Base-by-base conservation (phyloP, 106 monocot species). In the Ottelia alismoides region DNA sequence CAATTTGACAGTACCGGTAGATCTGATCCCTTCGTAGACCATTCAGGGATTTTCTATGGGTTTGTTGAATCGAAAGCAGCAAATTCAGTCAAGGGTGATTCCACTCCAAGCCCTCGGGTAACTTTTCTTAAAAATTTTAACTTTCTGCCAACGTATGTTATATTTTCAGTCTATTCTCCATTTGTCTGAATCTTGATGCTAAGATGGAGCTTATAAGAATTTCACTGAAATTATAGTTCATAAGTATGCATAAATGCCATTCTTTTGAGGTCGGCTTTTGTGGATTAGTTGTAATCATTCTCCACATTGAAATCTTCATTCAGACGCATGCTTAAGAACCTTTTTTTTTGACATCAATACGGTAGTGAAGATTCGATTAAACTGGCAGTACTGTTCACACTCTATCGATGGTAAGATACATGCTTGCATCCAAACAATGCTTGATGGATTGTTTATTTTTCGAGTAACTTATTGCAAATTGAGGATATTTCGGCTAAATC, bases 81-180 rank as follows among this genome's bases (percentile, higher is more conserved):
- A 31, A 72, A 27, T 25, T 45, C 14, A 18, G 47, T 9, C 43
- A 47, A 51, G 49, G 25, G 30, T 25, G 57, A 66, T 19, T 53
- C 22, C 40, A 65, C 65, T 2, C 75, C 81, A 20, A 73, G 75
- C 62, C 81, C 91, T 73, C 65, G 74, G 85, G 85, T 92, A 53
- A 12, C n/a, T 31, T 49, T 30, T 26, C 28, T 62, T 30, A 20
- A 22, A 20, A 3, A 20, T 29, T 29, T 28, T 29, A 20, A 3
- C 31, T 25, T 4, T 30, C 31, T 62, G 24, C 52, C 48, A 7
- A 43, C 40, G 16, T 7, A 16, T 43, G 6, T 7, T 43, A 43
- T 43, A 6, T 16, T 7, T 43, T 7, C 40, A 43, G 40, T 43
- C 10, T 7, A 43, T 43, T 43, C 10, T 43, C 16, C 10, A 43